Conservation (phyloP, 495 filamentous ascomycete genomes). For the Mytilinidion resinicola region DNA sequence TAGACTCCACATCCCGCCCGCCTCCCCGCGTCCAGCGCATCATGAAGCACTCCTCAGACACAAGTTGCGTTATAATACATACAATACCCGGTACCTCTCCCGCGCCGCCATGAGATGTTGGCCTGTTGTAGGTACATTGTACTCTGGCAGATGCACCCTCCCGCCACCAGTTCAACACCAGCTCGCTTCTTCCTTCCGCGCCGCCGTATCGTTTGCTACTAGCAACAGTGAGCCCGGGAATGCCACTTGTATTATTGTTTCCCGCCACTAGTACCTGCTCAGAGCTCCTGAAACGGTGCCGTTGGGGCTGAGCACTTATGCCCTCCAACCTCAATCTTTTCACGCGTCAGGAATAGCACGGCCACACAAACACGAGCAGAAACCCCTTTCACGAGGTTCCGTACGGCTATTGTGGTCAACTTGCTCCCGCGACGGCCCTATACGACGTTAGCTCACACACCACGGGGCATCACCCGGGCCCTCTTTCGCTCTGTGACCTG, state of each 20-base stretch:
- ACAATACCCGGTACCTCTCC: too few relatives aligned
- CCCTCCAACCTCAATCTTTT: not conserved
- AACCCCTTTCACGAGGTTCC: not conserved
- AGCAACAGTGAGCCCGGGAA: not conserved
- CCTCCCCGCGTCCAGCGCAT: not conserved
- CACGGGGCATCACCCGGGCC: too few relatives aligned
- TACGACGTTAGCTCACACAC: too few relatives aligned
- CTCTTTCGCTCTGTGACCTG: too few relatives aligned
- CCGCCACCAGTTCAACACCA: not conserved
- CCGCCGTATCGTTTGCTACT: not conserved
- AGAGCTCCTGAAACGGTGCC: not conserved
- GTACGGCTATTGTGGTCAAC: not conserved
- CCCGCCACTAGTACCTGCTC: not conserved
- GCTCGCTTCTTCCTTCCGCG: not conserved
- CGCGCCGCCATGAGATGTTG: too few relatives aligned
- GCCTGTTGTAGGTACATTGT: too few relatives aligned
- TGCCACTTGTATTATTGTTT: not conserved
- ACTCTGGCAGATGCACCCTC: not conserved
- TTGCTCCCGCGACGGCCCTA: too few relatives aligned
- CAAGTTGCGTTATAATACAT: not conserved
- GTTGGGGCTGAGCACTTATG: conserved; percentile 2
- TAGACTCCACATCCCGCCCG: not conserved
- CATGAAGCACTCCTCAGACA: not conserved
- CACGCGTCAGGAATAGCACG: not conserved
- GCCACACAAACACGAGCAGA: not conserved